phyloP scores from a whole-genome alignment of 805 yeast species.

The Cyberlindnera mycetangii region DNA sequence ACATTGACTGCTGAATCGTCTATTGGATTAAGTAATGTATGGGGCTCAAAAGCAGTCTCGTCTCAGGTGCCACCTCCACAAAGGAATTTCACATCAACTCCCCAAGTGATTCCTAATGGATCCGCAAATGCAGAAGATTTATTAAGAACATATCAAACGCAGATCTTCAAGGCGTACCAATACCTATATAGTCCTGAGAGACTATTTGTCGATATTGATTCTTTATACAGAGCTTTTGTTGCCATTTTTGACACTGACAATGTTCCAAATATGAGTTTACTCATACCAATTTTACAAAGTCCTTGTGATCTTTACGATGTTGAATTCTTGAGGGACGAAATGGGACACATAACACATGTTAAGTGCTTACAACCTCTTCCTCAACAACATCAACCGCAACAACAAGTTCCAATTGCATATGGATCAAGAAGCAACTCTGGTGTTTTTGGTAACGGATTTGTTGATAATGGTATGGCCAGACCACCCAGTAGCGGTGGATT shows the following conservation, averaged over 20 bases:
- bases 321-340: conserved; percentile 10
- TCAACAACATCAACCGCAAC: background rate
- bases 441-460: background rate
- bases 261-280: conserved; percentile 8
- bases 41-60: background rate
- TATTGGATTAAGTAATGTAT: background rate
- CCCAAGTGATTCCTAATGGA: background rate
- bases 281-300: conserved; percentile 16
- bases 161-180: conserved; percentile 11
- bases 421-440: conserved; percentile 5
- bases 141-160: conserved; percentile 7
- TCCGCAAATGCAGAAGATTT: conserved; percentile 3
- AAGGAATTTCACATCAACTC: background rate
- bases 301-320: conserved; percentile 13
- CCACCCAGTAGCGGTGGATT: conserved; percentile 1
- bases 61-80: background rate
- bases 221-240: conserved; percentile 7
- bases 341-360: conserved; percentile 18
- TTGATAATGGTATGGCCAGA: background rate
- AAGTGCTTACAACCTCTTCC: conserved; percentile 7
- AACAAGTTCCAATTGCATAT: background rate
- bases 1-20: background rate
- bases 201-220: conserved; percentile 1
- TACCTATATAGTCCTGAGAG: conserved; percentile 6
- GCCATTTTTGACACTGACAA: conserved; percentile 1